A percentile compares a stretch with the other conserved stretches of the same genome.
Conservation (phyloP, 1,139 yeast genomes). For the Lodderomyces beijingensis region DNA sequence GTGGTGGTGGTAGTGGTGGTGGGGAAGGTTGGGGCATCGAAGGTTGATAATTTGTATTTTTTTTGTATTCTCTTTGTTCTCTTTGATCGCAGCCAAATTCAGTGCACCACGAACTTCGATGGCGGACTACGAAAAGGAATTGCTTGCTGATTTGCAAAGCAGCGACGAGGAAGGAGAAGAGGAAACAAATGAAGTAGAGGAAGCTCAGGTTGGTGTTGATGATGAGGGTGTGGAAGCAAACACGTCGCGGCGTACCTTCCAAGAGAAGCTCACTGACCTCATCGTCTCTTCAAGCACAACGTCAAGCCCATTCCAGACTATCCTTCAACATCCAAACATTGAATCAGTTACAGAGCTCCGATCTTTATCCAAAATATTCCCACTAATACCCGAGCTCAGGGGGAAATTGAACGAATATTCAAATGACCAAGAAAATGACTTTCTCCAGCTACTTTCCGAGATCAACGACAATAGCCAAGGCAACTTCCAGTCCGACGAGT, state of each 20-base stretch:
- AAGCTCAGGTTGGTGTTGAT: conserved; percentile 1
- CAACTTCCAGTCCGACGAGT: conserved; percentile 35
- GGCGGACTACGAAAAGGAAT: conserved; percentile 30
- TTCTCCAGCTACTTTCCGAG: conserved; percentile 29
- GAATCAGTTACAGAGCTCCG: conserved; percentile 17
- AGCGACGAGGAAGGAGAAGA: conserved; percentile 12
- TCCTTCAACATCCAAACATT: conserved; percentile 16
- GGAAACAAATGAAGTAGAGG: conserved; percentile 3
- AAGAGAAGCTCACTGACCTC: conserved; percentile 13
- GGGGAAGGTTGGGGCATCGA: conserved; percentile 2
- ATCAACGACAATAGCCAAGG: conserved; percentile 10
- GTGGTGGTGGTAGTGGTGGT: not conserved
- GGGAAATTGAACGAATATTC: conserved; percentile 21
- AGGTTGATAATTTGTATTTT: conserved; percentile 2
- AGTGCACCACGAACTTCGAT: too few relatives aligned
- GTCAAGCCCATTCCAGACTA: conserved; percentile 11
- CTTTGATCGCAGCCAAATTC: not conserved
- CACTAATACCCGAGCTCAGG: conserved; percentile 25
- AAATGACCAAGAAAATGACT: conserved; percentile 25
- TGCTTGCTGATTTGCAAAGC: conserved; percentile 32
- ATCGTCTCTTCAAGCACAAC: conserved; percentile 10
- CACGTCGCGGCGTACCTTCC: conserved; percentile 7
- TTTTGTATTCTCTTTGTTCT: conserved; percentile 3
- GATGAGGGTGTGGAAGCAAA: not conserved
- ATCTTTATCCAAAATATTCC: conserved; percentile 20